phyloP scores from a whole-genome alignment of 208 protist genomes.

The Vickermania ingenoplastis region DNA sequence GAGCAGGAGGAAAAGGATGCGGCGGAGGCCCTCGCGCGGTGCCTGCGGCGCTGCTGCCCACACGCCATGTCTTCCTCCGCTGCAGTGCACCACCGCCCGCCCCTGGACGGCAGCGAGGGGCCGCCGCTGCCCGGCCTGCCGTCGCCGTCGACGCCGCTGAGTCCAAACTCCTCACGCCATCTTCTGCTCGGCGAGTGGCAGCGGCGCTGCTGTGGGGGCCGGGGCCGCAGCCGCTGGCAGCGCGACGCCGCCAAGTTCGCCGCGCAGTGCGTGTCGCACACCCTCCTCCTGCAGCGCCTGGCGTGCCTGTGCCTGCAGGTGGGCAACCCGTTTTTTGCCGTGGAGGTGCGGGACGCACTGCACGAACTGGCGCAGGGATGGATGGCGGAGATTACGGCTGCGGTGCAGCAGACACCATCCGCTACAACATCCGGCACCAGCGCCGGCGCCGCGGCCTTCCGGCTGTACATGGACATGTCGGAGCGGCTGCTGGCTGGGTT shows the following conservation, averaged over 20 bases:
- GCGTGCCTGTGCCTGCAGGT: conserved; percentile 25
- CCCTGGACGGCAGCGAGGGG: neutral
- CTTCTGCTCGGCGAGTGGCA: no score
- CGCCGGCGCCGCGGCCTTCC: neutral
- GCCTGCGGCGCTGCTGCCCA: neutral
- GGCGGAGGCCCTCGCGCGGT: neutral
- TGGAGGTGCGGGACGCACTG: conserved; percentile 24
- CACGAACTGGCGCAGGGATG: conserved; percentile 2
- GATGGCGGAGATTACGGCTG: no score
- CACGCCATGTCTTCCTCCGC: neutral
- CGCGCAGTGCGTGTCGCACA: conserved; percentile 14
- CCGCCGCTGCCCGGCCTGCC: neutral
- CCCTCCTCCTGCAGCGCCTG: conserved; percentile 26
- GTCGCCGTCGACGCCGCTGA: neutral
- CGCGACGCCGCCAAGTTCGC: conserved; percentile 5
- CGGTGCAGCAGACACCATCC: no score
- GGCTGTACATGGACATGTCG: neutral
- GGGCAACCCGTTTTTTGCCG: conserved; percentile 28
- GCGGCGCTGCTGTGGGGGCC: no score
- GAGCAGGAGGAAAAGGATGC: neutral
- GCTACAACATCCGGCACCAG: no score
- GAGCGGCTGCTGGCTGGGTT: neutral
- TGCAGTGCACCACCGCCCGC: neutral
- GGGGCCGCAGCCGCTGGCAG: neutral
- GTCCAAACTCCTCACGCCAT: no score